Evolutionary conservation across 1,284 basidiomycete genomes (phyloP).

Genomic region (Sporisorium iseilematis-ciliati): DNA sequence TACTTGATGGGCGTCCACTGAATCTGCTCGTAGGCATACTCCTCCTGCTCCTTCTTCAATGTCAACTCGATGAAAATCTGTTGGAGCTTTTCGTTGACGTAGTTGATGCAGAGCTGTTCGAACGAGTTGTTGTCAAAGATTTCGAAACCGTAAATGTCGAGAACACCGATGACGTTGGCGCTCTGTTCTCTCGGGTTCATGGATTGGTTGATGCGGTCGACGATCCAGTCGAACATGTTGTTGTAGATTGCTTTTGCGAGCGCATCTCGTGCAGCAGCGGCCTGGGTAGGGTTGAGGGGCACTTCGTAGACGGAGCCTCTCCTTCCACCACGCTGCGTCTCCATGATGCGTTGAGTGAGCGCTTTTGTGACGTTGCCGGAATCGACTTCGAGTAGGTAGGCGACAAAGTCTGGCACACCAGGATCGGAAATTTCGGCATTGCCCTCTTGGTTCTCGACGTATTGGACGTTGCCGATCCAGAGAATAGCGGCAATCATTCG

Average conservation of each 20-base stretch:
- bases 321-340: conserved; percentile 82
- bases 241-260: conserved; percentile 97
- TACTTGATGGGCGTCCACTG: conserved; percentile 96
- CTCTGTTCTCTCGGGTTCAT: conserved; percentile 83
- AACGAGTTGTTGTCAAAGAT: conserved; percentile 99
- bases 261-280: conserved; percentile 87
- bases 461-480: conserved; percentile 86
- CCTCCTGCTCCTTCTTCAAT: conserved; percentile 98
- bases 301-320: conserved; percentile 96
- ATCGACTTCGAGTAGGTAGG: conserved; percentile 92
- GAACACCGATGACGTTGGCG: conserved; percentile 91
- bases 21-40: conserved; percentile 97
- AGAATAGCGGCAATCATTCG: conserved; percentile 91
- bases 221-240: conserved; percentile 99
- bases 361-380: conserved; percentile 83
- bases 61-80: conserved; percentile 99
- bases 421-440: conserved; percentile 85
- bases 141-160: conserved; percentile 92
- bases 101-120: conserved; percentile 99
- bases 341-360: conserved; percentile 86
- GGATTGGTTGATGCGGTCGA: conserved; percentile 92
- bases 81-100: conserved; percentile 98
- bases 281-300: conserved; percentile 93
- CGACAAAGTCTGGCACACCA: conserved; percentile 93
- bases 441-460: conserved; percentile 90